Evolutionary conservation across 306 rosid genomes (phyloP), one percentile per base, ranked within the genome.

Genomic region (Vigna mungo): DNA sequence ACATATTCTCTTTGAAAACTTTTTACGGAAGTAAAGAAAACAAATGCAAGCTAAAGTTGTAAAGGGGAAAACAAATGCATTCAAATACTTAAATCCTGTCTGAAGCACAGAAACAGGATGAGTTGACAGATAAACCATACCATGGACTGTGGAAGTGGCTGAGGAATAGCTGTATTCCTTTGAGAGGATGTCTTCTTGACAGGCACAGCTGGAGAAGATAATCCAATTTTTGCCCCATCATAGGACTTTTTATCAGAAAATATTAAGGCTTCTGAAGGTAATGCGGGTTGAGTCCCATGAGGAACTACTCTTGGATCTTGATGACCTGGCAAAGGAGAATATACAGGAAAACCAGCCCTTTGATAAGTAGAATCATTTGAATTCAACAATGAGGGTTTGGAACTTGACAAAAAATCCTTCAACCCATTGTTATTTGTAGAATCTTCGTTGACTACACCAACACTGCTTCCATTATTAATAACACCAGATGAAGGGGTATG

Each of bases 231-330:
- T 10, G 56, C 55, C 44, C 85, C 86, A 60, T 72, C 67, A 47
- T 62, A 79, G 62, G 65, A 66, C 49, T 71, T 85, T 60, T 60
- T 76, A 71, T 81, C 84, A 6, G 85, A 59, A 27, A 59, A 81
- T 70, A 44, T 7, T 39, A 66, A 60, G 2, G 72, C 47, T 14
- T 82, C 71, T 0, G 78, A 51, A 70, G 75, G 68, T 27, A 75
- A 60, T 30, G 66, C 44, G 11, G 77, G 23, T 51, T 71, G 84
- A 36, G 72, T 59, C 23, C 71, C 82, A 25, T 79, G 77, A 56
- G 69, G 36, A 70, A 74, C 49, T 66, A 58, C 37, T 51, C 81
- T 82, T 55, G 79, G 77, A 80, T 74, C 86, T 56, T 61, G 90
- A 72, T 76, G 69, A 53, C 80, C 88, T 46, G 82, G 55, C 65